Percentiles rank a stretch among this genome's conserved stretches.
phyloP scores from a whole-genome alignment of 78 protist species.

The Anaeramoeba flamelloides region DNA sequence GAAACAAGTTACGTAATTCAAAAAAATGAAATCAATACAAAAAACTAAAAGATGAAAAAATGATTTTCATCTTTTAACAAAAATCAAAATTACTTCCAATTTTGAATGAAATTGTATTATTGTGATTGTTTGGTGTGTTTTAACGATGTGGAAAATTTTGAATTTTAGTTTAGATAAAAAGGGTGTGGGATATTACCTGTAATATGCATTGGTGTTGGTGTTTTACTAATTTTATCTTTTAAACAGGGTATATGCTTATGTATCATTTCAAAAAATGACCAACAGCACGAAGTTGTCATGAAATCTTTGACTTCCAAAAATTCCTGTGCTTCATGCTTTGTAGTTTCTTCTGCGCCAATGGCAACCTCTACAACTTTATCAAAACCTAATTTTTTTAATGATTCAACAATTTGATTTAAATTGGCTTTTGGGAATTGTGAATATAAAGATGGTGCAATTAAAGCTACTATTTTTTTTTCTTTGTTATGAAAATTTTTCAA shows the following conservation, averaged over 20 bases:
- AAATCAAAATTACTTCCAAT: too few relatives aligned
- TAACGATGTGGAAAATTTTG: too few relatives aligned
- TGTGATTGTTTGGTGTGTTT: too few relatives aligned
- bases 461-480: not conserved
- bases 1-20: too few relatives aligned
- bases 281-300: slow-evolving; percentile 1
- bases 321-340: not conserved
- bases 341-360: not conserved
- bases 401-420: not conserved
- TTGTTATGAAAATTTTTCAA: not conserved
- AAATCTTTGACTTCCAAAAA: not conserved
- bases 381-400: not conserved
- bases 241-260: not conserved
- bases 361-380: not conserved
- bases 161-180: too few relatives aligned
- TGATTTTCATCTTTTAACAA: too few relatives aligned
- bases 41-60: too few relatives aligned
- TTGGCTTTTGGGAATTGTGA: not conserved
- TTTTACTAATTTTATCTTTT: not conserved
- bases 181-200: too few relatives aligned
- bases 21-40: too few relatives aligned
- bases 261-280: not conserved
- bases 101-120: too few relatives aligned
- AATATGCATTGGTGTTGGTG: not conserved
- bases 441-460: not conserved